A percentile compares a stretch with the other conserved stretches of the same genome.
phyloP scores from a whole-genome alignment of 2,329 filamentous ascomycete genomes.

The Aspergillus alliaceus region DNA sequence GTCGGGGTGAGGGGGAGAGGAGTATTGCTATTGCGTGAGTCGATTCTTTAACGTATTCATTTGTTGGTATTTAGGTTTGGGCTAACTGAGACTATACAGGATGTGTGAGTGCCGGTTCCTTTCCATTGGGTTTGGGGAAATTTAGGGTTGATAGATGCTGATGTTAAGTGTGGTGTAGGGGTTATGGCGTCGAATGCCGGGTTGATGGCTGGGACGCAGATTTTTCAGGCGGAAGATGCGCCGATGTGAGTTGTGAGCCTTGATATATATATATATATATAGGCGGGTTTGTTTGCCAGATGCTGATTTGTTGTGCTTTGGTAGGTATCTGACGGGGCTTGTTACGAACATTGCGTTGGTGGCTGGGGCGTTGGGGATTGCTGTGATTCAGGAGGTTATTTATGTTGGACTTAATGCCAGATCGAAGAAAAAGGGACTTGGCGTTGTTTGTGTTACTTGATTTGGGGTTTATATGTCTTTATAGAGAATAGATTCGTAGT shows the following conservation, averaged over 20 bases:
- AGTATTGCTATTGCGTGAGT: slow-evolving; percentile 53
- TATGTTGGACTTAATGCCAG: background rate
- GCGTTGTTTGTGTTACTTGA: too few relatives aligned
- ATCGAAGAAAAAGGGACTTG: background rate
- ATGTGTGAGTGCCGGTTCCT: slow-evolving; percentile 22
- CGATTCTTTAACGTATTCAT: background rate
- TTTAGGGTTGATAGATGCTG: too few relatives aligned
- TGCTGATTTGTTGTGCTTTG: background rate
- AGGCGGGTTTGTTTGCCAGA: background rate
- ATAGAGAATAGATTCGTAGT: too few relatives aligned
- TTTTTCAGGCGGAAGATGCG: slow-evolving; percentile 48
- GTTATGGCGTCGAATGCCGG: slow-evolving; percentile 55
- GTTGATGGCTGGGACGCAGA: slow-evolving; percentile 54
- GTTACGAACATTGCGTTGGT: slow-evolving; percentile 50
- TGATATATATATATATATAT: background rate
- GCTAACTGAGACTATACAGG: slow-evolving; percentile 19
- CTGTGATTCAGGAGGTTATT: background rate
- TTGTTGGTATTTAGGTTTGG: background rate
- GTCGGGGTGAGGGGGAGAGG: slow-evolving; percentile 46
- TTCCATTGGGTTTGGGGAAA: too few relatives aligned
- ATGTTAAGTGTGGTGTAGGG: too few relatives aligned
- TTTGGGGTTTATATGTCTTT: background rate
- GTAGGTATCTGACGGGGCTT: slow-evolving; percentile 47
- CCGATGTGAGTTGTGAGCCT: slow-evolving; percentile 27
- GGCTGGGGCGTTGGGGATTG: background rate